These are phyloP conservation scores for Phlegmacium glaucopus DNA, from an alignment of 768 basidiomycete species.

Conservation along the genomic window DNA sequence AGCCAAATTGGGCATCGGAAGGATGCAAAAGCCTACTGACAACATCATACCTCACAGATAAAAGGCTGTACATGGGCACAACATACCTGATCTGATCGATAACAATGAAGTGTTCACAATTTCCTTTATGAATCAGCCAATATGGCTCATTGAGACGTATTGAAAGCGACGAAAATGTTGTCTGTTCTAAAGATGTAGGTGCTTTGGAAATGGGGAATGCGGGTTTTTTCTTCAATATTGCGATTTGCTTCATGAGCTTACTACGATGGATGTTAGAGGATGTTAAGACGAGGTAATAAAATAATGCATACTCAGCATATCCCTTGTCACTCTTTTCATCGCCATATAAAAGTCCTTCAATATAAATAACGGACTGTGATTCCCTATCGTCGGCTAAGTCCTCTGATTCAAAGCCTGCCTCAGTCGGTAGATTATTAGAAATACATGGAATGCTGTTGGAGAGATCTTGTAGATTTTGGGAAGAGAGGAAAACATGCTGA, in stretches of 20 bases:
- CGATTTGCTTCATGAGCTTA: conserved; percentile 41
- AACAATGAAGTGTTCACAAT: conserved; percentile 78
- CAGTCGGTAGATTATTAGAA: conserved; percentile 49
- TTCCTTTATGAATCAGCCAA: conserved; percentile 77
- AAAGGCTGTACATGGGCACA: neutral
- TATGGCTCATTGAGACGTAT: conserved; percentile 74
- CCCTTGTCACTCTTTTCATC: conserved; percentile 45
- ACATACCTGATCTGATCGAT: conserved; percentile 69
- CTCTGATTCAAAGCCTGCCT: conserved; percentile 19
- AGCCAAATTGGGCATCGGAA: conserved; percentile 52
- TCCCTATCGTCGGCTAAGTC: neutral
- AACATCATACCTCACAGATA: conserved; percentile 4
- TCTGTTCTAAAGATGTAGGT: conserved; percentile 41
- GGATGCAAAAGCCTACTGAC: conserved; percentile 51
- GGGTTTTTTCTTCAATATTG: conserved; percentile 25
- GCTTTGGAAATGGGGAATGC: conserved; percentile 31
- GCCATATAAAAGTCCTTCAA: conserved; percentile 60
- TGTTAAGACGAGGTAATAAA: neutral
- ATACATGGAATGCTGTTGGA: conserved; percentile 57
- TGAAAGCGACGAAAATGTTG: conserved; percentile 48
- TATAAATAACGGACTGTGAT: conserved; percentile 49
- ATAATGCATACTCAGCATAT: conserved; percentile 47
- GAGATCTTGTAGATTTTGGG: conserved; percentile 68
- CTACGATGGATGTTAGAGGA: conserved; percentile 25
- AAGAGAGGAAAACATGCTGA: conserved; percentile 66